Base-by-base conservation (phyloP, 2,329 filamentous ascomycete species). In the Hansfordia pulvinata region DNA sequence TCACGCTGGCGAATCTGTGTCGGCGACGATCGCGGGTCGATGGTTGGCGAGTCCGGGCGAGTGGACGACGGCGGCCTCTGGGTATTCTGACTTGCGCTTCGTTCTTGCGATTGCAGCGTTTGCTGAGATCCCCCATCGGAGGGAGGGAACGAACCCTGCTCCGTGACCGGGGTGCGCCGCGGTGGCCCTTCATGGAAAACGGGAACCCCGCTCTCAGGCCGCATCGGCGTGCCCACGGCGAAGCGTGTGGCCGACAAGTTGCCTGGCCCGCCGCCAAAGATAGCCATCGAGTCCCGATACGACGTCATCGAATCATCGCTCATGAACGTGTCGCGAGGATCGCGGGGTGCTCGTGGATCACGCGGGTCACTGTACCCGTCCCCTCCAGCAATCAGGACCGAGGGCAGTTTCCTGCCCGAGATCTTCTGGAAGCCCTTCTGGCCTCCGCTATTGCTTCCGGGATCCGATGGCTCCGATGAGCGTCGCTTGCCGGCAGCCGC, bases 171-270 rank as follows among this genome's bases (percentile, higher is more conserved):
- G 4, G 69, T n/a, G n/a, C n/a, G 73, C 28, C 72, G 64, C 11
- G 66, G 71, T 10, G 76, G 76, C n/a, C 75, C 69, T n/a, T 69
- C 63, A 34, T 72, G 61, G 43, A 74, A 63, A 17, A 74, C 55
- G n/a, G 66, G 62, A 4, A 73, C 52, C 8, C 70, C 69, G 40
- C 69, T 74, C 28, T 68, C 60, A 17, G 67, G 67, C 23, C 68
- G 59, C 65, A 73, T 73, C 5, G 68, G 66, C 7, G 59, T 53
- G 11, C 68, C 69, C 8, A 73, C 52, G 6, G 69, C 60, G 18
- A n/a, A n/a, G n/a, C n/a, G n/a, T n/a, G n/a, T n/a, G n/a, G n/a
- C n/a, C n/a, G n/a, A n/a, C n/a, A 72, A 48, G 29, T 58, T 57
- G 22, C 43, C 52, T 8, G 50, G 44, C 8, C 39, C 37, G 3